Base-by-base conservation (phyloP, 495 filamentous ascomycete genomes). In the Penicillium lividum region DNA sequence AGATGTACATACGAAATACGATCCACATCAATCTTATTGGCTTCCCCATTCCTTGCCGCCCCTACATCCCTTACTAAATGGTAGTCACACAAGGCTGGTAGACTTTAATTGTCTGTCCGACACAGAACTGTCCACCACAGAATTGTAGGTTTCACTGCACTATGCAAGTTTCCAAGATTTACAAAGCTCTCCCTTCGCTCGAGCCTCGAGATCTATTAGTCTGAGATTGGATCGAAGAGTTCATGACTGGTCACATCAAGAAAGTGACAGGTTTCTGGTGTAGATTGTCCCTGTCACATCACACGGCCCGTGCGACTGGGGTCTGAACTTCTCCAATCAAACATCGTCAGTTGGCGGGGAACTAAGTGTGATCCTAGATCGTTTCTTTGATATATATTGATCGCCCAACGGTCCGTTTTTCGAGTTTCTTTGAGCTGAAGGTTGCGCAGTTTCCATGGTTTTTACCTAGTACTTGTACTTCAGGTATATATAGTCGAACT, bases 211-310 rank as follows among this genome's bases (percentile, higher is more conserved):
- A 33, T 33, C 31, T 33, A 7, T 6, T 10, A 33, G 0, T 40
- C 15, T 30, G 3, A 16, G 15, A 28, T 28, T n/a, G 47, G 57
- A 53, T 52, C 31, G 50, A 42, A 40, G 40, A 16, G 62, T 61
- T 65, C 62, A 53, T 58, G 62, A 65, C 59, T 44, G 22, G 48
- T 65, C 62, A 65, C 42, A 64, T 40, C 6, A 11, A 27, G 4
- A 40, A 67, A 31, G 56, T 64, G 61, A 67, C 64, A 67, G 61
- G 56, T 62, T 59, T 65, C 22, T 15, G 50, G 61, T 64, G 61
- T 68, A 61, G 60, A 66, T 22, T 62, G 38, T 36, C 38, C 43
- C 51, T 44, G 56, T 67, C 56, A 61, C 63, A 60, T 54, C 55
- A 36, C 33, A 36, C 34, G 53, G 65, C 62, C 62, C 53, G 59